These are phyloP conservation scores for Kwoniella pini DNA, from an alignment of 768 basidiomycete species.

Conservation along the genomic window DNA sequence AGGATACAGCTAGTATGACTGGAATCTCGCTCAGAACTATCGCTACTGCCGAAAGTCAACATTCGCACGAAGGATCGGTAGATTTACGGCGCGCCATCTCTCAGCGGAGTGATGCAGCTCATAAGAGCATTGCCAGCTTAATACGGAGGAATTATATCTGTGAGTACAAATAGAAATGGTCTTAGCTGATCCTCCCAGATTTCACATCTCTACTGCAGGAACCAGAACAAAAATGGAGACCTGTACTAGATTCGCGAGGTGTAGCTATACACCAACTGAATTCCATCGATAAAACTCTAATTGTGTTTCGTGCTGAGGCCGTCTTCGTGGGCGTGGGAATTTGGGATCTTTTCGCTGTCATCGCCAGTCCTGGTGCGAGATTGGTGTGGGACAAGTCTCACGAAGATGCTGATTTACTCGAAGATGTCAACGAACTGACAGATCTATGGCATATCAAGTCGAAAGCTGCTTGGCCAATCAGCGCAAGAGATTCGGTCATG, in stretches of 20 bases:
- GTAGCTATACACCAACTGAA: conserved; percentile 94
- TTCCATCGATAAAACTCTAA: conserved; percentile 93
- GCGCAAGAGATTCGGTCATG: conserved; percentile 85
- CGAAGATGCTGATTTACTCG: conserved; percentile 79
- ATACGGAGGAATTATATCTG: conserved; percentile 91
- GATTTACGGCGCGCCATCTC: conserved; percentile 8
- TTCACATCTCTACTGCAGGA: conserved; percentile 96
- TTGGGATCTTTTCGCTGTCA: conserved; percentile 89
- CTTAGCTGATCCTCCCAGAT: conserved; percentile 55
- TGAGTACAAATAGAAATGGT: conserved; percentile 23
- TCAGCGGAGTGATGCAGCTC: conserved; percentile 63
- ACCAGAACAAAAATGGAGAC: conserved; percentile 96
- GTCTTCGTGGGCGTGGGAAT: conserved; percentile 93
- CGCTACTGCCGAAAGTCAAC: conserved; percentile 33
- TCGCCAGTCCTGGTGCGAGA: conserved; percentile 81
- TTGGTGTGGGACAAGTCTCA: conserved; percentile 85
- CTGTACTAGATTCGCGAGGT: conserved; percentile 73
- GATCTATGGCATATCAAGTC: conserved; percentile 92
- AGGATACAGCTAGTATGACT: conserved; percentile 48
- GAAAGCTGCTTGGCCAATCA: conserved; percentile 90
- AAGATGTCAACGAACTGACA: conserved; percentile 75
- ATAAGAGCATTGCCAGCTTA: conserved; percentile 80
- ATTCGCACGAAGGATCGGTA: conserved; percentile 7
- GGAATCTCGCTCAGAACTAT: conserved; percentile 49
- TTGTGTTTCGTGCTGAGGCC: conserved; percentile 94